phyloP scores from a whole-genome alignment of 352 stramenopile genomes.

The Peronospora belbahrii region DNA sequence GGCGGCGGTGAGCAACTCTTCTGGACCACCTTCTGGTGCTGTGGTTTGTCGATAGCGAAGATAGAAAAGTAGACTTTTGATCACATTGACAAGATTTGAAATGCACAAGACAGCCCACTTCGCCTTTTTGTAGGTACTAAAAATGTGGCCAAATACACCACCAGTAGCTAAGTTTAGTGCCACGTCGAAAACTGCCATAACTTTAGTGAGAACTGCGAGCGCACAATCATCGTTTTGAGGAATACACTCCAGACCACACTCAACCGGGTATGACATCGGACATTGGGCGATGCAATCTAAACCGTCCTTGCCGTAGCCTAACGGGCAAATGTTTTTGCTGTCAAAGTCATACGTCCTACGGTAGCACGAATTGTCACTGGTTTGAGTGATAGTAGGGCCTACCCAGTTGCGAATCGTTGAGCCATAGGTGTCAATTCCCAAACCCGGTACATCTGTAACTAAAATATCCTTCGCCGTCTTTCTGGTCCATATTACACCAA shows the following conservation, averaged over 20 bases:
- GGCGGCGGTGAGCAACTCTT: slow-evolving; percentile 11
- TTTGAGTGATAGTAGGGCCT: slow-evolving; percentile 12
- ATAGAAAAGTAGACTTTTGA: slow-evolving; percentile 16
- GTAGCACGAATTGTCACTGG: slow-evolving; percentile 19
- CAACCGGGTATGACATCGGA: slow-evolving; percentile 20
- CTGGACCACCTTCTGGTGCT: slow-evolving; percentile 9
- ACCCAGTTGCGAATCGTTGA: slow-evolving; percentile 24
- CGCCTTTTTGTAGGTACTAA: slow-evolving; percentile 1
- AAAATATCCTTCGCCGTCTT: slow-evolving; percentile 10
- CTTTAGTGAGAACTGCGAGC: slow-evolving; percentile 8
- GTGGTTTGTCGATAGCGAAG: slow-evolving; percentile 17
- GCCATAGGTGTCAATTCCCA: slow-evolving; percentile 18
- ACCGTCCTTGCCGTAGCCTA: slow-evolving; percentile 18
- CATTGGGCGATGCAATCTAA: slow-evolving; percentile 14
- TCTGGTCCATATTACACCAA: slow-evolving; percentile 24
- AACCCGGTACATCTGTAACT: slow-evolving; percentile 13
- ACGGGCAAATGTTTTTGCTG: slow-evolving; percentile 18
- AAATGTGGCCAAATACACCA: slow-evolving; percentile 10
- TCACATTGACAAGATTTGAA: slow-evolving; percentile 3
- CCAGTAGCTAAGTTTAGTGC: slow-evolving; percentile 14
- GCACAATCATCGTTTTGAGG: slow-evolving; percentile 23
- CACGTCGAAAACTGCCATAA: slow-evolving; percentile 11
- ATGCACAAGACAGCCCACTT: slow-evolving; percentile 12
- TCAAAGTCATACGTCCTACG: slow-evolving; percentile 13
- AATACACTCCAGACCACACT: slow-evolving; percentile 20